A percentile compares a stretch with the other conserved stretches of the same genome.
Evolutionary conservation across 108 stramenopile genomes (phyloP).

Genomic region (Cyclotella atomus): DNA sequence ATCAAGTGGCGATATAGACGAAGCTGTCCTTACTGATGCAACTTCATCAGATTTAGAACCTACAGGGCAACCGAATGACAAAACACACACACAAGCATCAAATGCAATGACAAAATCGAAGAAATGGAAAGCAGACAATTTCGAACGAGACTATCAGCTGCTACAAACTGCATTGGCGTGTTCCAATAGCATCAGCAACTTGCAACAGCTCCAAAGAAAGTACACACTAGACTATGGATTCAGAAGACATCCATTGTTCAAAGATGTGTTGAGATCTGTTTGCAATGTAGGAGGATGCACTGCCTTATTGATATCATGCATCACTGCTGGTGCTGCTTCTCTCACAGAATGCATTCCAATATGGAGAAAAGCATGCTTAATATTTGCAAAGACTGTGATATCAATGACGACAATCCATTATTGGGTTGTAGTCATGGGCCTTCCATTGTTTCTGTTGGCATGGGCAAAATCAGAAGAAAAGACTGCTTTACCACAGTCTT

Average conservation of each 20-base stretch:
- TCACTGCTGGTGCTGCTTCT: slow-evolving; percentile 5
- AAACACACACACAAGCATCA: neutral
- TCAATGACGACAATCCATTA: slow-evolving; percentile 28
- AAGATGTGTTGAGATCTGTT: slow-evolving; percentile 18
- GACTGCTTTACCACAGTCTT: neutral
- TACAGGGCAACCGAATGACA: neutral
- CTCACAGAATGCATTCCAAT: neutral
- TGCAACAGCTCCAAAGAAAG: slow-evolving; percentile 39
- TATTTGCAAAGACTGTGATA: slow-evolving; percentile 5
- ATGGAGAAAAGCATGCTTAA: slow-evolving; percentile 15
- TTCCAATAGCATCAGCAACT: slow-evolving; percentile 25
- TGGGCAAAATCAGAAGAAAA: slow-evolving; percentile 23
- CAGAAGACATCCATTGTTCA: slow-evolving; percentile 36
- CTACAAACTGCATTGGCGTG: slow-evolving; percentile 40
- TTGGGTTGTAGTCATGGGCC: slow-evolving; percentile 31
- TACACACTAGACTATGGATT: slow-evolving; percentile 49
- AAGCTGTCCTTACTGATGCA: too few species aligned
- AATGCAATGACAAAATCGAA: neutral
- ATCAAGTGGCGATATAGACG: too few species aligned
- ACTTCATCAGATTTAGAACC: neutral
- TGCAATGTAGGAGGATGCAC: slow-evolving; percentile 24
- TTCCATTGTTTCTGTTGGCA: slow-evolving; percentile 35
- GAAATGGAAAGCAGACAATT: slow-evolving; percentile 43
- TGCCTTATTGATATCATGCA: slow-evolving; percentile 17
- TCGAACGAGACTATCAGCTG: slow-evolving; percentile 32